Base-by-base conservation (phyloP, 2,329 filamentous ascomycete species). In the Fusarium longipes region DNA sequence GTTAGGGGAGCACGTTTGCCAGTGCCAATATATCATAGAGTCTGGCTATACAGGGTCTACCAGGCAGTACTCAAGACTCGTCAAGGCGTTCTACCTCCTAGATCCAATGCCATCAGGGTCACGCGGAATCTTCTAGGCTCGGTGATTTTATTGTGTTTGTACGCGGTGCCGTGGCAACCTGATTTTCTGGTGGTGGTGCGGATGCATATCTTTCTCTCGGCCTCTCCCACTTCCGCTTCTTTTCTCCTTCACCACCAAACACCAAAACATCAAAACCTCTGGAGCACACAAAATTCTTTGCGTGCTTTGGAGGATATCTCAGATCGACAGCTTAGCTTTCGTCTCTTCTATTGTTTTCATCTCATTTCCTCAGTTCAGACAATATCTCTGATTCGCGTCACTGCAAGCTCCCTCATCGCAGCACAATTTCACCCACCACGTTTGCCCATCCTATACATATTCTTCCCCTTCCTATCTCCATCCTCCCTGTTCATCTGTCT, bases 101-200 rank as follows among this genome's bases (percentile, higher is more conserved):
- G 38, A 25, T 32, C 25, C 18, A 42, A 33, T 45, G 14, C 20
- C 30, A 51, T n/a, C 36, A 22, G n/a, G 17, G 30, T 20, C 10
- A 44, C 17, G 14, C 6, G 24, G 39, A 47, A 27, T 17, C 7
- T 35, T 57, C 43, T 40, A 35, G 18, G 25, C 9, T 11, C 6
- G 30, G 9, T 27, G 24, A 18, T 33, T 18, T 4, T 18, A 17
- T 39, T 40, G 30, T 14, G 17, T 58, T 57, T 40, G 32, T 12
- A 18, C 38, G 14, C 20, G 48, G 43, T 64, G 51, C 39, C 25
- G n/a, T 29, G 35, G 44, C 22, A 58, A 57, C 51, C 25, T 45
- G 33, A 8, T 25, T 49, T 17, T 63, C 17, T 20, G 30, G 11
- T 43, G 15, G 27, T 45, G 38, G 51, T 50, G 45, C 43, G 33